Percentiles rank a stretch among this genome's conserved stretches.
These are phyloP conservation scores for Cutaneotrichosporon mucoides DNA, from an alignment of 1,284 basidiomycete genomes.

Conservation along the genomic window DNA sequence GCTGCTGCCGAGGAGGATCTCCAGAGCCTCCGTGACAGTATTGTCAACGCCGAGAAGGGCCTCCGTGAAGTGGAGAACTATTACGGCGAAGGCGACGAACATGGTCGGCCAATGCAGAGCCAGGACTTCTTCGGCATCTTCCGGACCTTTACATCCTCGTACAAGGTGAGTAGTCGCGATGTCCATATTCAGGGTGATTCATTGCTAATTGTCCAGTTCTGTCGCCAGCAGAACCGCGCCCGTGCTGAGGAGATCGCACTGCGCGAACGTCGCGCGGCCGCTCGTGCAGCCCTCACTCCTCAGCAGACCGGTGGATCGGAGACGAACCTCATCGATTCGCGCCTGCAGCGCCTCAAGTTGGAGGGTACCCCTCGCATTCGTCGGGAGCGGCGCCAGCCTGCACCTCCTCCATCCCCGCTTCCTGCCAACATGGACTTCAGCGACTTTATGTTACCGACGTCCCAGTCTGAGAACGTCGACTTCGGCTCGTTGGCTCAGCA, in stretches of 20 bases:
- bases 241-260: slow-evolving; percentile 51
- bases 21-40: slow-evolving; percentile 76
- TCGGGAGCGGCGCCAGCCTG: slow-evolving; percentile 44
- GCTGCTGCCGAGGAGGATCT: slow-evolving; percentile 68
- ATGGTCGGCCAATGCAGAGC: slow-evolving; percentile 42
- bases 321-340: slow-evolving; percentile 64
- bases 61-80: slow-evolving; percentile 79
- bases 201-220: slow-evolving; percentile 60
- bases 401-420: slow-evolving; percentile 44
- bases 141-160: slow-evolving; percentile 89
- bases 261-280: slow-evolving; percentile 34
- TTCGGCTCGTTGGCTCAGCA: slow-evolving; percentile 34
- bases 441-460: slow-evolving; percentile 50
- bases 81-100: slow-evolving; percentile 85
- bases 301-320: slow-evolving; percentile 46
- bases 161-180: slow-evolving; percentile 58
- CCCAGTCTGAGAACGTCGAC: slow-evolving; percentile 31
- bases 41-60: slow-evolving; percentile 72
- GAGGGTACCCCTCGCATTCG: slow-evolving; percentile 57
- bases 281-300: slow-evolving; percentile 43
- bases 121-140: slow-evolving; percentile 88
- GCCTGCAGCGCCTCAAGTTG: slow-evolving; percentile 68
- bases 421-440: slow-evolving; percentile 48
- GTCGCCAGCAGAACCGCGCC: slow-evolving; percentile 65
- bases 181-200: too few relatives aligned